Evolutionary conservation across 306 rosid genomes (phyloP).

Genomic region (Gynostemma pentaphyllum): DNA sequence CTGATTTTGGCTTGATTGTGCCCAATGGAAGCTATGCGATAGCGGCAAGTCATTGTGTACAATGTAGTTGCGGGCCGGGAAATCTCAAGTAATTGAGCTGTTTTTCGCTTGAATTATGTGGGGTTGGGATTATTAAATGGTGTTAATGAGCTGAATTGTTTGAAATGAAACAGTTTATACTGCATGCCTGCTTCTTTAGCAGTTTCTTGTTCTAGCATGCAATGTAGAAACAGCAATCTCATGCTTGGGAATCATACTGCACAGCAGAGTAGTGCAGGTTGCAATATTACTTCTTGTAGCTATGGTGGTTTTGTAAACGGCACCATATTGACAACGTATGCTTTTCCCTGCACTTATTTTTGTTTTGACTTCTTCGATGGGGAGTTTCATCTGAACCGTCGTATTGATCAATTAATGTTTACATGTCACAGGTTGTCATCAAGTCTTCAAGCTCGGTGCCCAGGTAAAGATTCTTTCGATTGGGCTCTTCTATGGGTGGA

Average conservation of each 20-base stretch:
- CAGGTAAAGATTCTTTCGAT: conserved; percentile 34
- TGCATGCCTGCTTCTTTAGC: conserved; percentile 96
- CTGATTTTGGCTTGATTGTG: conserved; percentile 78
- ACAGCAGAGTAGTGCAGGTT: conserved; percentile 73
- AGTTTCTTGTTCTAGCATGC: conserved; percentile 98
- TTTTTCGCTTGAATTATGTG: not conserved
- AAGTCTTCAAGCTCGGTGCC: conserved; percentile 89
- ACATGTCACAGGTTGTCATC: conserved; percentile 48
- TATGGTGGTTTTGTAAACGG: conserved; percentile 79
- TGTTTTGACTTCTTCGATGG: not conserved
- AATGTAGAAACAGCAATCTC: conserved; percentile 73
- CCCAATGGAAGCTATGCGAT: conserved; percentile 94
- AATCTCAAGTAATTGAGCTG: conserved; percentile 53
- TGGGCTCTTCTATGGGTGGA: no score
- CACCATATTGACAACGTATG: conserved; percentile 67
- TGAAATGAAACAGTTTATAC: conserved; percentile 48
- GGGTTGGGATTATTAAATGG: not conserved
- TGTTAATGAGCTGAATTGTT: conserved; percentile 10
- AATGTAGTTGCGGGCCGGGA: conserved; percentile 94
- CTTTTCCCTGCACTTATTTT: not conserved
- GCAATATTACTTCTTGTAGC: conserved; percentile 79
- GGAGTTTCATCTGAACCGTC: not conserved
- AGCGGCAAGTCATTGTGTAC: conserved; percentile 88
- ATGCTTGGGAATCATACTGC: conserved; percentile 74
- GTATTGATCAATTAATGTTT: conserved; percentile 12